Conservation (phyloP, 805 yeast genomes). For the Ascoidea rubescens region DNA sequence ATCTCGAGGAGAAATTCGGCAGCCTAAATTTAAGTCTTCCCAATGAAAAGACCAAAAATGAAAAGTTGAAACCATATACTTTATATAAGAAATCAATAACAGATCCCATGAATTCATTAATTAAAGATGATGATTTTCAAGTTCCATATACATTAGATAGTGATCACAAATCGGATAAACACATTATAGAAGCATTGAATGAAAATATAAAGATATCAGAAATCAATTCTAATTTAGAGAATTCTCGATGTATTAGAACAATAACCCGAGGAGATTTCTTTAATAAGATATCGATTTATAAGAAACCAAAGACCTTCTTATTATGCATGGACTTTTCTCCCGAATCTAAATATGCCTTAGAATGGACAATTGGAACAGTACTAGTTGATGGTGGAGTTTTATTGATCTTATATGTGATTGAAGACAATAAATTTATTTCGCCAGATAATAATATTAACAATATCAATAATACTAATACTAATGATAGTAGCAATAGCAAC, state of each 20-base stretch:
- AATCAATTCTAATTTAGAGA: conserved; percentile 33
- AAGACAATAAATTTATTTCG: conserved; percentile 4
- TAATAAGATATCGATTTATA: conserved; percentile 20
- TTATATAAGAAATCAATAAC: conserved; percentile 39
- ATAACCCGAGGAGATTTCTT: conserved; percentile 48
- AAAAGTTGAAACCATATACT: conserved; percentile 41
- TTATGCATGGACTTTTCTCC: conserved; percentile 74
- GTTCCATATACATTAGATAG: conserved; percentile 49
- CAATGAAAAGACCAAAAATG: conserved; percentile 36
- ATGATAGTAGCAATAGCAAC: not conserved
- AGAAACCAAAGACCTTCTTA: conserved; percentile 44
- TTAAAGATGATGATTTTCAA: conserved; percentile 15
- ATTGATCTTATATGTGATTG: conserved; percentile 34
- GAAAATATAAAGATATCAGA: conserved; percentile 37
- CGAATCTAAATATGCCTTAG: conserved; percentile 72
- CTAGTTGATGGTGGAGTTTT: conserved; percentile 72
- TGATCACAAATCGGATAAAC: conserved; percentile 43
- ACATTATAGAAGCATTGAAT: conserved; percentile 37
- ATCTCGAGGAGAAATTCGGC: conserved; percentile 28
- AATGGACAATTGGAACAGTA: conserved; percentile 80
- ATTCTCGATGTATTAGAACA: conserved; percentile 41
- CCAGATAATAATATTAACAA: conserved; percentile 5
- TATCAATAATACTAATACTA: not conserved
- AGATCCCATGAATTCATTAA: conserved; percentile 26
- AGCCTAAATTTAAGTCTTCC: conserved; percentile 26